phyloP scores from a whole-genome alignment of 495 filamentous ascomycete genomes.

The Aspergillus avenaceus region DNA sequence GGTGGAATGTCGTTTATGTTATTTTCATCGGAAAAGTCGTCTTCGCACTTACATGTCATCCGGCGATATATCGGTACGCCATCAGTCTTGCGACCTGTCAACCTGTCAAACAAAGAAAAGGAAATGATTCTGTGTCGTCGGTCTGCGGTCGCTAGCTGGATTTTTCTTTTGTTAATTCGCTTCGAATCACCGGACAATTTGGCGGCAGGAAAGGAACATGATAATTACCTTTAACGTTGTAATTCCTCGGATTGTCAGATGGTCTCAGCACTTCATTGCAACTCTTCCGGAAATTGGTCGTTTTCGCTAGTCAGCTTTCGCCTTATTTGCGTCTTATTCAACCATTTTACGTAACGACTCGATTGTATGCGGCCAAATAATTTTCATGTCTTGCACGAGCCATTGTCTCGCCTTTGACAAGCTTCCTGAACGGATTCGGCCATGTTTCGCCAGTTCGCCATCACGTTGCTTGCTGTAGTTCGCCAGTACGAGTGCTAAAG shows the following conservation, averaged over 20 bases:
- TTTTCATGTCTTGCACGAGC: constrained; percentile 11
- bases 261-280: constrained; percentile 42
- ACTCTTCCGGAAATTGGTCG: constrained; percentile 32
- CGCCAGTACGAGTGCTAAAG: constrained; percentile 10
- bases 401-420: constrained; percentile 15
- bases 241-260: constrained; percentile 48
- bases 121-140: constrained; percentile 27
- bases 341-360: constrained; percentile 45
- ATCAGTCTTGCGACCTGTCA: constrained; percentile 29
- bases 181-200: constrained; percentile 40
- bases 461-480: constrained; percentile 41
- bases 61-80: constrained; percentile 31
- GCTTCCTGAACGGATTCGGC: constrained; percentile 14
- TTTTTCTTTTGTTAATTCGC: constrained; percentile 41
- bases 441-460: constrained; percentile 29
- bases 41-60: constrained; percentile 31
- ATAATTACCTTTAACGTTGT: constrained; percentile 43
- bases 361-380: constrained; percentile 38
- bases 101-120: constrained; percentile 18
- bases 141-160: constrained; percentile 39
- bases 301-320: constrained; percentile 39
- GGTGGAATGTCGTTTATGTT: constrained; percentile 33
- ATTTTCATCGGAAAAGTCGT: constrained; percentile 21
- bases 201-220: constrained; percentile 41
- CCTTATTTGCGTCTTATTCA: constrained; percentile 31